These are phyloP conservation scores for Besnoitia besnoiti DNA, from an alignment of 169 alveolate genomes.

Conservation along the genomic window DNA sequence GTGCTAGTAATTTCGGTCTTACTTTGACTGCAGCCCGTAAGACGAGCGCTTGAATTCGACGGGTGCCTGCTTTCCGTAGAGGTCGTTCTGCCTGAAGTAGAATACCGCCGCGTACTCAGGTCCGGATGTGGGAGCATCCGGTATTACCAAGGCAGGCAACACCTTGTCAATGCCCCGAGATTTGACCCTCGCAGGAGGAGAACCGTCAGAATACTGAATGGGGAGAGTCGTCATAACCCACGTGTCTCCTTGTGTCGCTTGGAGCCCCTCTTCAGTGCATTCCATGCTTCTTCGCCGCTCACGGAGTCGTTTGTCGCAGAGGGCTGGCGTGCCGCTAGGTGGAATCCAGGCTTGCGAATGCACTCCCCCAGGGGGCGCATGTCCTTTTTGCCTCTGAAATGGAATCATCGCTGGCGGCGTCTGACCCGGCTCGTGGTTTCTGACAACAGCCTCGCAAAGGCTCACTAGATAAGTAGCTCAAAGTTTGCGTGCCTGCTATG, in stretches of 20 bases:
- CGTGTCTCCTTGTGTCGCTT: not conserved
- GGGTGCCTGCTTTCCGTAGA: not conserved
- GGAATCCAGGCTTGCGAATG: not conserved
- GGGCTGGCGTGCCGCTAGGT: not conserved
- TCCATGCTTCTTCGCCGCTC: not conserved
- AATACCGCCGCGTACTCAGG: not conserved
- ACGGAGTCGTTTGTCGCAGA: not conserved
- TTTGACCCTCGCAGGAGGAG: not conserved
- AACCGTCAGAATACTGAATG: not conserved
- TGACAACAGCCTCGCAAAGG: too few species aligned
- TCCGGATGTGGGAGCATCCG: constrained; percentile 3
- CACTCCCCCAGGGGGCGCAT: not conserved
- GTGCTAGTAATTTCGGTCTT: too few species aligned
- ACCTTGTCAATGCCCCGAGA: not conserved
- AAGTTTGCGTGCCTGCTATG: too few species aligned
- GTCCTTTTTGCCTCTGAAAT: not conserved
- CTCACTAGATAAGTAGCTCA: too few species aligned
- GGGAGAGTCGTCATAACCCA: not conserved
- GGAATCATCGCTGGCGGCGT: not conserved
- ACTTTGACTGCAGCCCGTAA: not conserved
- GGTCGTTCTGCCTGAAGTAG: not conserved
- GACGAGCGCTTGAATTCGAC: not conserved
- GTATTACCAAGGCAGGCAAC: not conserved
- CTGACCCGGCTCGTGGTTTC: too few species aligned
- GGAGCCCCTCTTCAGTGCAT: not conserved